Percentiles rank a stretch among this genome's conserved stretches.
Conservation (phyloP, 1,139 yeast genomes). For the Blastobotrys buckinghamii region DNA sequence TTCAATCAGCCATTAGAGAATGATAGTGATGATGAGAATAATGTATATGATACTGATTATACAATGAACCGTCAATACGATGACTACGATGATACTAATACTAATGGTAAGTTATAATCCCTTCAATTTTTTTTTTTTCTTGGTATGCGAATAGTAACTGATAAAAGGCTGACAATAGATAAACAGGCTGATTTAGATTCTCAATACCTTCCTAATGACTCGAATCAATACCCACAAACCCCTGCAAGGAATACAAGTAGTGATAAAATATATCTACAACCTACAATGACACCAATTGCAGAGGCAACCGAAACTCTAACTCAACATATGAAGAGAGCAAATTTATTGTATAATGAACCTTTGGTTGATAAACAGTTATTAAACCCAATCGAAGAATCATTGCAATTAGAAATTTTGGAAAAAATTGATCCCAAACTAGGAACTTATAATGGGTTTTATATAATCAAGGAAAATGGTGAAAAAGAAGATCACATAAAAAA, state of each 20-base stretch:
- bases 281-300: constrained; percentile 32
- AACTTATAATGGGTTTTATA: constrained; percentile 30
- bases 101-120: too few species aligned
- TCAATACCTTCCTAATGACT: constrained; percentile 10
- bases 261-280: constrained; percentile 4
- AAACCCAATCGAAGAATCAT: constrained; percentile 32
- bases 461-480: constrained; percentile 23
- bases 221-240: constrained; percentile 7
- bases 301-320: constrained; percentile 28
- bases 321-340: constrained; percentile 7
- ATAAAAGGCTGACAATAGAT: constrained; percentile 18
- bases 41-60: constrained; percentile 12
- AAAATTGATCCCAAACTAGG: constrained; percentile 26
- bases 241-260: constrained; percentile 7
- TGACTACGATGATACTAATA: constrained; percentile 5
- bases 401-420: constrained; percentile 25
- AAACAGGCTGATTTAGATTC: constrained; percentile 11
- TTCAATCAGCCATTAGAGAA: constrained; percentile 56
- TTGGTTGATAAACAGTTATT: constrained; percentile 11
- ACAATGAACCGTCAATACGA: constrained; percentile 5
- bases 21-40: constrained; percentile 14
- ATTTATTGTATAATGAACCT: constrained; percentile 4
- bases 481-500: constrained; percentile 15
- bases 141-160: too few species aligned
- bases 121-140: too few species aligned